Evolutionary conservation across 176 grass and related monocot species (phyloP).

Genomic region (Eleusine coracana): DNA sequence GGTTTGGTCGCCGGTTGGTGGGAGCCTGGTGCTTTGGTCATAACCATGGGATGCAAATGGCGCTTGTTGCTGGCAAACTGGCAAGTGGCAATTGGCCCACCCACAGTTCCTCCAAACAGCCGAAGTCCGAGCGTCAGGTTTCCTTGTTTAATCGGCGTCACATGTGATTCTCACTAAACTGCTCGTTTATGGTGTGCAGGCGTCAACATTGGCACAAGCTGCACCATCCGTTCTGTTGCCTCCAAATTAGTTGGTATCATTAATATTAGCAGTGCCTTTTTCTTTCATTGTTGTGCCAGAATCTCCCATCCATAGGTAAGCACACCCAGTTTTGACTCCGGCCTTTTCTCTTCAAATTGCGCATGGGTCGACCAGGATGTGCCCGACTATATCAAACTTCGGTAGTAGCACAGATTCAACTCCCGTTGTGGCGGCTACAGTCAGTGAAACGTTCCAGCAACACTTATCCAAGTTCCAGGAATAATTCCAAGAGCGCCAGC

Average conservation of each 20-base stretch:
- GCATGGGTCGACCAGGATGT: background rate
- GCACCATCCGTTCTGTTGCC: background rate
- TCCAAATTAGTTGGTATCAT: background rate
- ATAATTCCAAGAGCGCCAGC: background rate
- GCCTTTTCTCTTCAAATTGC: background rate
- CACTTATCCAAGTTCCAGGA: background rate
- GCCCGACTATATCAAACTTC: background rate
- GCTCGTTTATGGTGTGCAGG: background rate
- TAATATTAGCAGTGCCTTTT: background rate
- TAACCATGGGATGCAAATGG: conserved; percentile 5
- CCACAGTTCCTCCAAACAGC: background rate
- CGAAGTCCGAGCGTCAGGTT: background rate
- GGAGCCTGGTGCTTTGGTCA: background rate
- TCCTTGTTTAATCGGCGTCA: background rate
- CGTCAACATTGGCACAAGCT: background rate
- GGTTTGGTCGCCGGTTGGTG: conserved; percentile 48
- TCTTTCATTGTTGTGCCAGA: background rate
- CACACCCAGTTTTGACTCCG: background rate
- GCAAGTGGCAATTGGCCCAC: background rate
- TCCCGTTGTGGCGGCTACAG: background rate
- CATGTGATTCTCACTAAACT: background rate
- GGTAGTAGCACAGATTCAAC: background rate
- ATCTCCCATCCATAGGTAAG: background rate
- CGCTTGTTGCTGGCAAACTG: background rate
- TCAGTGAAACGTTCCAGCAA: background rate